phyloP scores from a whole-genome alignment of 1,284 basidiomycete genomes.

The Ceratorhiza oryzae-sativae region DNA sequence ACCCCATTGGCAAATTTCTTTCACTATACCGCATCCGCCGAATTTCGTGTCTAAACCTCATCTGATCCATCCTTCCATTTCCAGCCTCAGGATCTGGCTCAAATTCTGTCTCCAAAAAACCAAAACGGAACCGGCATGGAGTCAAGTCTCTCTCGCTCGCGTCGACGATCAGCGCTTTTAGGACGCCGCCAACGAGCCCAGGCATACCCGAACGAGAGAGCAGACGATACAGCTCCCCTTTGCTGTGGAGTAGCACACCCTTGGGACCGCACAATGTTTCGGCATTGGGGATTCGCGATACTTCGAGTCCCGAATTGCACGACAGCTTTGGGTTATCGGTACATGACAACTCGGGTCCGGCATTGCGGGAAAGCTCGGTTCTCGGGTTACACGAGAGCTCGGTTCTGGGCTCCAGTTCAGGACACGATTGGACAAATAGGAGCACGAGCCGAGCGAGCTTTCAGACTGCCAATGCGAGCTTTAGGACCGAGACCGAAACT shows the following conservation, averaged over 20 bases:
- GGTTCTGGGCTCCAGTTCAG: not conserved
- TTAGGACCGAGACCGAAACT: not conserved
- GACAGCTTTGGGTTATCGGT: not conserved
- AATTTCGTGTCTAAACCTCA: not conserved
- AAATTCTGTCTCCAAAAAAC: constrained; percentile 1
- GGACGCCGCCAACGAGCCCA: constrained; percentile 14
- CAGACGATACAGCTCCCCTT: not conserved
- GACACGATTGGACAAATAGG: not conserved
- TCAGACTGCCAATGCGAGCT: not conserved
- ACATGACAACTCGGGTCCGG: not conserved
- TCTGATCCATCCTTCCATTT: not conserved
- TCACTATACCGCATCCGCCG: not conserved
- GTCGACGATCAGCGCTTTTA: constrained; percentile 26
- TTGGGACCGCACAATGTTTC: not conserved
- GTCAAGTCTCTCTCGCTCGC: constrained; percentile 20
- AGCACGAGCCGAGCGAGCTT: not conserved
- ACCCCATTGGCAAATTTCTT: not conserved
- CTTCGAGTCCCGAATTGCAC: not conserved
- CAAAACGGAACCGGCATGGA: not conserved
- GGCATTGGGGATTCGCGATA: not conserved
- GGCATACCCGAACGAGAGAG: not conserved
- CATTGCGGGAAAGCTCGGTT: not conserved
- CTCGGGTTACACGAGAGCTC: not conserved
- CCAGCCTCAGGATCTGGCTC: constrained; percentile 14
- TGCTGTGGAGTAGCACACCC: not conserved